phyloP scores from a whole-genome alignment of 345 rosid species.

The Stellera chamaejasme region DNA sequence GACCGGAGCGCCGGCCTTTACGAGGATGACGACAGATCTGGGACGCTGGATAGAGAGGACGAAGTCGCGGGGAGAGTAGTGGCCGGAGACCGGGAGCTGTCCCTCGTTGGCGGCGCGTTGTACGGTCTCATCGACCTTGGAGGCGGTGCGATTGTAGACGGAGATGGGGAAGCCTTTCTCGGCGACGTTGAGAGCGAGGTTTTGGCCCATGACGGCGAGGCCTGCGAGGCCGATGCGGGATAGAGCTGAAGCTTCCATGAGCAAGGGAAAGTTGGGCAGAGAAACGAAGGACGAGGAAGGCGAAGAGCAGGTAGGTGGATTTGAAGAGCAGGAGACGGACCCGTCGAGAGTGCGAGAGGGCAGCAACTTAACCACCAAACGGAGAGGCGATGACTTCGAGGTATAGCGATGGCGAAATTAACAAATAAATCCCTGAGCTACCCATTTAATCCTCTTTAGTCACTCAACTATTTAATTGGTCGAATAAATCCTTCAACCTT shows the following conservation, averaged over 20 bases:
- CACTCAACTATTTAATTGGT: too few relatives aligned
- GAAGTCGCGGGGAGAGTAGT: conserved; percentile 71
- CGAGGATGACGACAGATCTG: conserved; percentile 87
- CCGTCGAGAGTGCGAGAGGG: conserved; percentile 62
- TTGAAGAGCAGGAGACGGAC: conserved; percentile 37
- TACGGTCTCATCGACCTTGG: conserved; percentile 87
- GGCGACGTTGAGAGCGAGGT: conserved; percentile 86
- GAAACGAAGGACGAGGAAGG: not conserved
- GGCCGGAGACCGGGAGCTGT: conserved; percentile 68
- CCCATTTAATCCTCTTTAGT: too few relatives aligned
- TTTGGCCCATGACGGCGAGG: conserved; percentile 98
- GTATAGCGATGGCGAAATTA: not conserved
- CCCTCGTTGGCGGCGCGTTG: conserved; percentile 67
- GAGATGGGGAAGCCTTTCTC: conserved; percentile 95
- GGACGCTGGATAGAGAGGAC: conserved; percentile 84
- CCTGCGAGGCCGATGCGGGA: conserved; percentile 92
- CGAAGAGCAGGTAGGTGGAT: not conserved
- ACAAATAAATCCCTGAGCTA: too few relatives aligned
- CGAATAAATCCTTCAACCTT: too few relatives aligned
- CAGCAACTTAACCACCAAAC: conserved; percentile 19
- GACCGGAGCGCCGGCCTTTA: conserved; percentile 90
- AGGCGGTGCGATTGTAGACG: conserved; percentile 79
- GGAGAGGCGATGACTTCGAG: conserved; percentile 30
- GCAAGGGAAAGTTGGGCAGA: conserved; percentile 3
- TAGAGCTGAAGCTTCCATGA: conserved; percentile 60